These are phyloP conservation scores for Withania somnifera DNA, from an alignment of 305 asterid species.

Conservation along the genomic window DNA sequence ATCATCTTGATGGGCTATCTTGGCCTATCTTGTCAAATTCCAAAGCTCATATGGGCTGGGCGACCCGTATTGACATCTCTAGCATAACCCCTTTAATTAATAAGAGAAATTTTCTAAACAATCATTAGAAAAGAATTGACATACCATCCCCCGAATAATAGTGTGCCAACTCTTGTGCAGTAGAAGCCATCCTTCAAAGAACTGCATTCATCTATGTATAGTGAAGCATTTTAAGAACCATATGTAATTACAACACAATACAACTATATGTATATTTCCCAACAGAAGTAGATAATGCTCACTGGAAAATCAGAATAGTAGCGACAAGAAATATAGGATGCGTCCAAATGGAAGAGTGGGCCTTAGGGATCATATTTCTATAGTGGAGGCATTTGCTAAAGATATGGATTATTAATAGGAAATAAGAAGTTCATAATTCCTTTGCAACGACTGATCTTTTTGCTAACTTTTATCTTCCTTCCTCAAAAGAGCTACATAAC, in stretches of 20 bases:
- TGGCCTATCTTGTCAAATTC: no score
- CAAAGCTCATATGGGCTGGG: no score
- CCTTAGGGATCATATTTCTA: neutral
- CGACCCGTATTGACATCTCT: no score
- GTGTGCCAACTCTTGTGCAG: conserved; percentile 89
- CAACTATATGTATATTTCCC: neutral
- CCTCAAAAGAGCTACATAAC: neutral
- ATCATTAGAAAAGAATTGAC: neutral
- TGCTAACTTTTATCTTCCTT: neutral
- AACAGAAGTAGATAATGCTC: neutral
- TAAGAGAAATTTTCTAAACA: neutral
- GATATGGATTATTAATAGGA: neutral
- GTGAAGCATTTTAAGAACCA: neutral
- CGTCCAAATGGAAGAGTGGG: neutral
- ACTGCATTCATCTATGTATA: conserved; percentile 76
- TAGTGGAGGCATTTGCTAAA: neutral
- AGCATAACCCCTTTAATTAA: neutral
- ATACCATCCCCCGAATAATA: conserved; percentile 98
- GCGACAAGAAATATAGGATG: neutral
- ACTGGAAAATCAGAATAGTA: neutral
- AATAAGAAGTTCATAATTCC: neutral
- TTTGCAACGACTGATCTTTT: neutral
- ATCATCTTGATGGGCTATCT: no score
- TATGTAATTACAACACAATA: neutral
- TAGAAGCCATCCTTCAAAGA: conserved; percentile 81